These are phyloP conservation scores for Phytophthora pseudosyringae DNA, from an alignment of 352 stramenopile species.

Conservation along the genomic window DNA sequence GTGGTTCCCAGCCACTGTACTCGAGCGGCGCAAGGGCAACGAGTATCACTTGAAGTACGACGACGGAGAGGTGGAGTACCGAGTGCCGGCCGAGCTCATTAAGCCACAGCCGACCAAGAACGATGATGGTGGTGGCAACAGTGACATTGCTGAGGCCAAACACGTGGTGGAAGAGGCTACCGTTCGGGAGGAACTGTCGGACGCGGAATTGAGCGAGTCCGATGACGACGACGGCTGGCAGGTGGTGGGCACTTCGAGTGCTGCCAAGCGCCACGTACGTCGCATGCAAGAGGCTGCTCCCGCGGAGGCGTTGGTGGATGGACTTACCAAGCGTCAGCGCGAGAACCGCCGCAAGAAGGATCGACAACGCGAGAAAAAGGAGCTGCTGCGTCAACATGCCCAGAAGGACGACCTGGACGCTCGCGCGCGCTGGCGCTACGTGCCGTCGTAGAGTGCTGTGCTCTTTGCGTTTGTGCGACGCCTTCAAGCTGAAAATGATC, in stretches of 20 bases:
- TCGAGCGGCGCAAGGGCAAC: slow-evolving; percentile 76
- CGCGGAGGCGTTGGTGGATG: slow-evolving; percentile 42
- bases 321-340: slow-evolving; percentile 81
- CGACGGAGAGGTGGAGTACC: slow-evolving; percentile 76
- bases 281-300: slow-evolving; percentile 10
- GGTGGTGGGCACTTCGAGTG: slow-evolving; percentile 51
- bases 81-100: slow-evolving; percentile 67
- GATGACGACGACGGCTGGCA: slow-evolving; percentile 78
- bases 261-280: slow-evolving; percentile 29
- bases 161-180: slow-evolving; percentile 15
- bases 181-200: slow-evolving; percentile 17
- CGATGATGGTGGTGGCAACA: slow-evolving; percentile 23
- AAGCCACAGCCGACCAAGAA: slow-evolving; percentile 20
- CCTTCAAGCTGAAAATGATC: slow-evolving; percentile 5
- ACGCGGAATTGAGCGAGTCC: slow-evolving; percentile 33
- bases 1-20: slow-evolving; percentile 72
- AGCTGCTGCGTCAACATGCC: slow-evolving; percentile 67
- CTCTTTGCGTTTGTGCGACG: background rate
- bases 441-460: slow-evolving; percentile 44
- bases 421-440: slow-evolving; percentile 72
- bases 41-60: slow-evolving; percentile 83
- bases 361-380: slow-evolving; percentile 78
- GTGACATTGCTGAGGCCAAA: slow-evolving; percentile 10
- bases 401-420: slow-evolving; percentile 76
- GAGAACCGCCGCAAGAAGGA: slow-evolving; percentile 84